Evolutionary conservation across 331 rosid species (phyloP), one percentile per base, ranked within the genome.

Genomic region (Stylosanthes scabra): DNA sequence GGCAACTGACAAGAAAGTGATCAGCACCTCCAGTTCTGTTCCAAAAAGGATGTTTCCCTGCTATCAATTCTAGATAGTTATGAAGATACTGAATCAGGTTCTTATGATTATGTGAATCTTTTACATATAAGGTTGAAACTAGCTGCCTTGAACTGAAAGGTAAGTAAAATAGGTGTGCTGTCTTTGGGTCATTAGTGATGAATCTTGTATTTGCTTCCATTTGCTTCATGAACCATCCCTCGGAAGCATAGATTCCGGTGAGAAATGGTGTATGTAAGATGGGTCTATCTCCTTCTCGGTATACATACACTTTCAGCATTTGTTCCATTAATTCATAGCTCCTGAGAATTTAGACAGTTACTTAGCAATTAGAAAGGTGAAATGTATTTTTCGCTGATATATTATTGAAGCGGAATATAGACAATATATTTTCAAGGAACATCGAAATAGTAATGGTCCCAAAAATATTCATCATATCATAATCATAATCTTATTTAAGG

Each of bases 1-100:
- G 99, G 83, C 99, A 92, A 59, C 97, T 97, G 79, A 82, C 99
- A 45, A 92, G 91, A 68, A 95, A 95, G 82, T 95, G 97, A 81
- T 95, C 97, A 25, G 97, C 93, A 52, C 99, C 99, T 41, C 86
- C 91, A 14, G 97, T 90, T 80, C 99, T 90, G 80, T 95, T 95
- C 99, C 99, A 92, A 63, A 76, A 88, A 50, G 81, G 84, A 85
- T 95, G 79, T 44, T 86, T 91, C 7, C 41, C 74, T 0, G 84
- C 66, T 82, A 95, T 84, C 77, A 66, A 39, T 77, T 83, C 88
- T 61, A 88, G 77, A 74, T 91, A 95, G 59, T 81, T 57, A 80
- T 84, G 79, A 88, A 95, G 86, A 78, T 73, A 84, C 63, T 68
- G 69, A 25, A 78, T 37, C 59, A 95, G 87, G 82, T 90, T 88